phyloP scores from a whole-genome alignment of 169 alveolate genomes.

The Eimeria brunetti region DNA sequence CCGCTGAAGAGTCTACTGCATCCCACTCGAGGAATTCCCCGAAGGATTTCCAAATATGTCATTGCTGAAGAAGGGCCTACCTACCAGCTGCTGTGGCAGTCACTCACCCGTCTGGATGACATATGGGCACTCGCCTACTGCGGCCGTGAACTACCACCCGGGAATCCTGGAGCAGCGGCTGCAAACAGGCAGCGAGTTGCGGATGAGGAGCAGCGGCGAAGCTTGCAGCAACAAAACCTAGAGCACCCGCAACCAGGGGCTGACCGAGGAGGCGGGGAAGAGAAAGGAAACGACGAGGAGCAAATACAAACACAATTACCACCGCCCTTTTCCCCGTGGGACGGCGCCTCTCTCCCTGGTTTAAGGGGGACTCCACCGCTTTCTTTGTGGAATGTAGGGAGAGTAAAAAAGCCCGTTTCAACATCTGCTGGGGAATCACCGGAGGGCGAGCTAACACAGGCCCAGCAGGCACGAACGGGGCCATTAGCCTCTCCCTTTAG shows the following conservation, averaged over 20 bases:
- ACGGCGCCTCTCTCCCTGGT: slow-evolving; percentile 14
- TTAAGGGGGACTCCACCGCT: slow-evolving; percentile 13
- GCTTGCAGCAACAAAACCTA: slow-evolving; percentile 12
- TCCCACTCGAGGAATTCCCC: slow-evolving; percentile 11
- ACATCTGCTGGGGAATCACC: background rate
- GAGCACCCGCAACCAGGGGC: slow-evolving; percentile 8
- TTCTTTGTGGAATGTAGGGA: background rate
- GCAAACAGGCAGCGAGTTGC: background rate
- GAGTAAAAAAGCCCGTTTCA: background rate
- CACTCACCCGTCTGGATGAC: slow-evolving; percentile 71
- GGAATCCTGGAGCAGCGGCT: background rate
- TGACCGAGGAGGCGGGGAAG: background rate
- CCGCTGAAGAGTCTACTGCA: slow-evolving; percentile 24
- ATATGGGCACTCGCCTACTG: slow-evolving; percentile 62
- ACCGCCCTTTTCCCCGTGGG: background rate
- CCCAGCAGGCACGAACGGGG: background rate
- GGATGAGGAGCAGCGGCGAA: background rate
- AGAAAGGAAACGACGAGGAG: background rate
- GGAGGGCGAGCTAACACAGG: background rate
- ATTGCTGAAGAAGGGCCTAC: slow-evolving; percentile 61
- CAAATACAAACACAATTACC: background rate
- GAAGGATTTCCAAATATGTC: slow-evolving; percentile 39
- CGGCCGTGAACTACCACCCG: slow-evolving; percentile 19
- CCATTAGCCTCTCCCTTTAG: background rate
- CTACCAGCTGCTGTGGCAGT: slow-evolving; percentile 74